These are phyloP conservation scores for Nemophila menziesii DNA, from an alignment of 257 asterid genomes.

Conservation along the genomic window DNA sequence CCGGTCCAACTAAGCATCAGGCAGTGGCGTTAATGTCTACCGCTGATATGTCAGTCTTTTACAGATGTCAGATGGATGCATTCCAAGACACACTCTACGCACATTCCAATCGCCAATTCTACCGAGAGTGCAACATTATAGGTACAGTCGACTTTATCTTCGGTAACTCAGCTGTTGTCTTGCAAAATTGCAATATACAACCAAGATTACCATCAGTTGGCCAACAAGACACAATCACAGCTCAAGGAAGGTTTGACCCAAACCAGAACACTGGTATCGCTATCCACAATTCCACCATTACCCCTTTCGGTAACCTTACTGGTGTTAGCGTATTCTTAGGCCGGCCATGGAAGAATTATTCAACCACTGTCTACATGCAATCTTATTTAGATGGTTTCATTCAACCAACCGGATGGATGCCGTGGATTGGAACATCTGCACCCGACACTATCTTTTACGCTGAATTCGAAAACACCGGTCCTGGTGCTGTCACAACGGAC, in stretches of 20 bases:
- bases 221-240: slow-evolving; percentile 52
- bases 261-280: slow-evolving; percentile 52
- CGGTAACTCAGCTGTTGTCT: slow-evolving; percentile 46
- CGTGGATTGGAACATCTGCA: slow-evolving; percentile 71
- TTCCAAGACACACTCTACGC: slow-evolving; percentile 51
- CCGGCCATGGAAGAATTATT: slow-evolving; percentile 80
- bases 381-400: slow-evolving; percentile 31
- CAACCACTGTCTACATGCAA: slow-evolving; percentile 48
- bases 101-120: slow-evolving; percentile 41
- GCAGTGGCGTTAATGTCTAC: slow-evolving; percentile 59
- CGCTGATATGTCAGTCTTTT: slow-evolving; percentile 38
- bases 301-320: slow-evolving; percentile 41
- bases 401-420: slow-evolving; percentile 65
- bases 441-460: slow-evolving; percentile 65
- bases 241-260: slow-evolving; percentile 51
- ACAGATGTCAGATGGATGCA: slow-evolving; percentile 41
- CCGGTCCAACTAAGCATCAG: slow-evolving; percentile 52
- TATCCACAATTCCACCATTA: slow-evolving; percentile 29
- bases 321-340: slow-evolving; percentile 53
- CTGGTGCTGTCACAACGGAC: slow-evolving; percentile 47
- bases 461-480: slow-evolving; percentile 46
- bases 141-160: slow-evolving; percentile 57
- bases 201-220: slow-evolving; percentile 25
- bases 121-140: slow-evolving; percentile 27
- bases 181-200: slow-evolving; percentile 32